Conservation (phyloP, 139 green algal genomes). For the Pseudopediastrum boryanum region DNA sequence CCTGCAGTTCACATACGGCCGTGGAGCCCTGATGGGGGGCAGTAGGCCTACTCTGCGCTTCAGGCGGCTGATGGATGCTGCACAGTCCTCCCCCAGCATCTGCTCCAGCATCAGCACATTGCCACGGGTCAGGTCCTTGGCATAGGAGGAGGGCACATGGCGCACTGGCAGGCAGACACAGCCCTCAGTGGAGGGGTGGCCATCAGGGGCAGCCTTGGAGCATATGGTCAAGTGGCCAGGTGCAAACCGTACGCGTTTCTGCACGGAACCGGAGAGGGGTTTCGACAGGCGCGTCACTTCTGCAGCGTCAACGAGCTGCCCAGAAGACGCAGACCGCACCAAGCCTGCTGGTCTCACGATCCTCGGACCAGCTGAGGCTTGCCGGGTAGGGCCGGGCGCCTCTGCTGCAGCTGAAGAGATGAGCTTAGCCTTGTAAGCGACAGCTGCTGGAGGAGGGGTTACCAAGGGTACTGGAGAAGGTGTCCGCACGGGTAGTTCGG, state of each 20-base stretch:
- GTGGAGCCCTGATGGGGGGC: slow-evolving; percentile 11
- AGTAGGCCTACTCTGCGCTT: slow-evolving; percentile 43
- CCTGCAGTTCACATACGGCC: neutral
- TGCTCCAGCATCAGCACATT: slow-evolving; percentile 39
- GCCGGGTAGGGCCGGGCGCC: too few relatives aligned
- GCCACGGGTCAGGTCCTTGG: slow-evolving; percentile 12
- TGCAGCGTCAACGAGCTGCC: too few relatives aligned
- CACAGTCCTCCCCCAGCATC: slow-evolving; percentile 12
- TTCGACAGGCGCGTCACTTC: too few relatives aligned
- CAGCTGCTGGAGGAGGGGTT: too few relatives aligned
- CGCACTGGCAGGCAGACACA: slow-evolving; percentile 31
- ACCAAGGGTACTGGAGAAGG: too few relatives aligned
- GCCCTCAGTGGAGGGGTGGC: slow-evolving; percentile 39
- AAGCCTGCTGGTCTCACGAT: too few relatives aligned
- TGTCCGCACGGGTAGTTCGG: too few relatives aligned
- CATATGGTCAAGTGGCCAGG: slow-evolving; percentile 25
- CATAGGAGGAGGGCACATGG: neutral
- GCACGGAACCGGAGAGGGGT: too few relatives aligned
- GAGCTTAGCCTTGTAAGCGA: too few relatives aligned
- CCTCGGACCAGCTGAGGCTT: too few relatives aligned
- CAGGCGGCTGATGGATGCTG: slow-evolving; percentile 29
- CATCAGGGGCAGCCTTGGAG: slow-evolving; percentile 10
- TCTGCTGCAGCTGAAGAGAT: too few relatives aligned
- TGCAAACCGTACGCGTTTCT: slow-evolving; percentile 36
- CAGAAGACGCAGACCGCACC: too few relatives aligned